Evolutionary conservation across 2,329 filamentous ascomycete genomes (phyloP).

Genomic region (Mariannaea sp.): DNA sequence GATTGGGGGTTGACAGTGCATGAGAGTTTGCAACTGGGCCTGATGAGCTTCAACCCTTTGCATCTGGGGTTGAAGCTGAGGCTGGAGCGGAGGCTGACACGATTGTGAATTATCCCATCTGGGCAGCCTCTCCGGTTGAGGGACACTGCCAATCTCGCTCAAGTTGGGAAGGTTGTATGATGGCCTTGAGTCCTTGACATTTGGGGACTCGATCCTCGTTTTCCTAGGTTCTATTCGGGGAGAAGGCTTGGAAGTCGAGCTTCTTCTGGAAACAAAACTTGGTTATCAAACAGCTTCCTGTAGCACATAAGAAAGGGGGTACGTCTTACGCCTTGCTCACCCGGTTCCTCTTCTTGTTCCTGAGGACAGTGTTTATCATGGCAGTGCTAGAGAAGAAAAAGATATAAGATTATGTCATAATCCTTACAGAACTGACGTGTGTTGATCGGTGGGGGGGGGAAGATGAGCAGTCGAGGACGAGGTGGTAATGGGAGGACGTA

Average conservation of each 20-base stretch:
- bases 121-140: neutral
- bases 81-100: neutral
- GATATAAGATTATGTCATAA: neutral
- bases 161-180: neutral
- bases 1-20: neutral
- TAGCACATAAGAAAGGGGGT: neutral
- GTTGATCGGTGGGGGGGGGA: neutral
- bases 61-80: neutral
- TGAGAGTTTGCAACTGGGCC: neutral
- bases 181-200: neutral
- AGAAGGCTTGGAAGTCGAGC: neutral
- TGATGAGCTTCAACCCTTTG: neutral
- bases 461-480: neutral
- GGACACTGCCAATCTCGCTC: neutral
- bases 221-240: neutral
- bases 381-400: constrained; percentile 18
- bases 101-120: neutral
- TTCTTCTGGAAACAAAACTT: neutral
- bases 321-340: constrained; percentile 5
- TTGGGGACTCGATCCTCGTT: neutral
- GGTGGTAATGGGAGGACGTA: constrained; percentile 30
- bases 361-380: constrained; percentile 16
- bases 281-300: neutral
- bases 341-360: constrained; percentile 11
- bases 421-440: neutral